phyloP scores from a whole-genome alignment of 1,284 basidiomycete genomes.

The Termitomyces sp. region DNA sequence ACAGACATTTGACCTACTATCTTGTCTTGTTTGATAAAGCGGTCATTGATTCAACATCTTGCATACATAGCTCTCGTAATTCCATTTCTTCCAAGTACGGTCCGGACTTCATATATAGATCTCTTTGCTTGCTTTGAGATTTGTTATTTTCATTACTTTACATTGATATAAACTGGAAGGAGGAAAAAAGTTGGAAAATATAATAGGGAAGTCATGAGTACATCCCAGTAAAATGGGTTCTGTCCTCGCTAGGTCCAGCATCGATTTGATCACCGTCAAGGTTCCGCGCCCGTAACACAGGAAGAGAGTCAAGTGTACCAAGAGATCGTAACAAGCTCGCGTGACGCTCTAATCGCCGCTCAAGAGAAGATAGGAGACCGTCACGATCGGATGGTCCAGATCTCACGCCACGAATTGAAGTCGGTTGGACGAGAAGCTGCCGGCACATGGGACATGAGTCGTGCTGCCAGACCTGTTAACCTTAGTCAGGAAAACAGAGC shows the following conservation, averaged over 20 bases:
- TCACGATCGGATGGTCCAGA: conserved; percentile 3
- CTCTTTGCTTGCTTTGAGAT: conserved; percentile 2
- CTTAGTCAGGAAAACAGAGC: not conserved
- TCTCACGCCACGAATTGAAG: conserved; percentile 1
- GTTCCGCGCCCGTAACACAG: not conserved
- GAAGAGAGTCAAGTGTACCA: not conserved
- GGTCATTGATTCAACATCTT: not conserved
- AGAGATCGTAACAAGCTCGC: conserved; percentile 9
- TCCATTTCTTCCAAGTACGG: not conserved
- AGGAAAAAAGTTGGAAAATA: not conserved
- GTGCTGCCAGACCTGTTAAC: conserved; percentile 33
- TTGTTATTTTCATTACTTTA: conserved; percentile 9
- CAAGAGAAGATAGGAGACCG: conserved; percentile 3
- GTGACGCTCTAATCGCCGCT: conserved; percentile 9
- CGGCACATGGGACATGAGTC: conserved; percentile 63
- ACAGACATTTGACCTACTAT: not conserved
- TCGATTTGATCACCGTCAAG: not conserved
- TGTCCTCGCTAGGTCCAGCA: conserved; percentile 9
- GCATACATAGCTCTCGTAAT: not conserved
- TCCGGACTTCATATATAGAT: conserved; percentile 1
- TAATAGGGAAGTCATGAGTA: conserved; percentile 37
- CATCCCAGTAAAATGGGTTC: conserved; percentile 40
- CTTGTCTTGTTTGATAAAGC: conserved; percentile 1
- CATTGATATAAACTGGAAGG: conserved; percentile 9
- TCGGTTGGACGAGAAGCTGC: conserved; percentile 32